Evolutionary conservation across 2,329 filamentous ascomycete species (phyloP).

Genomic region (Hawksworthiomyces lignivorus): DNA sequence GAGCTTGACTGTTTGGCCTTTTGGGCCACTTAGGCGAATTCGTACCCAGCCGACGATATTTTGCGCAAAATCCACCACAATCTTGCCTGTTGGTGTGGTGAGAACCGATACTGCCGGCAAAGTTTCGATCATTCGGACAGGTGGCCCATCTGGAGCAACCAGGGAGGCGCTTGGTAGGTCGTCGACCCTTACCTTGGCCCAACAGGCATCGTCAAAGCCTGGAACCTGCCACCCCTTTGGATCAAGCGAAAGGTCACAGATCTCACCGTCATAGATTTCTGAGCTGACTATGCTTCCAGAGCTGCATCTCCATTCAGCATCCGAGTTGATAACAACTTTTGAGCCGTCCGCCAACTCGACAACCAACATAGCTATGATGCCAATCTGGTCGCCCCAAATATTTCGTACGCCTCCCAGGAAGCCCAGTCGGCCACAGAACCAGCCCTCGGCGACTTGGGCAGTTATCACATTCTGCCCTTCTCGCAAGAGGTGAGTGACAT

Average conservation of each 20-base stretch:
- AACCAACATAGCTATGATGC: conserved; percentile 31
- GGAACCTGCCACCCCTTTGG: no score
- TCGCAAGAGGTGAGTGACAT: conserved; percentile 27
- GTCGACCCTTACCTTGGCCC: conserved; percentile 22
- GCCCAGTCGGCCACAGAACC: conserved; percentile 30
- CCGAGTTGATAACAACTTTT: conserved; percentile 14
- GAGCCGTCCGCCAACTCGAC: conserved; percentile 16
- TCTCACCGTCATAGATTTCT: conserved; percentile 46
- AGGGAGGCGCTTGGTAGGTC: no score
- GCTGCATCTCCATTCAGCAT: no score
- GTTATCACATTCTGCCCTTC: conserved; percentile 21
- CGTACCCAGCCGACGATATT: conserved; percentile 45
- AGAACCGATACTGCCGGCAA: conserved; percentile 25
- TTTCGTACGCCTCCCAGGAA: conserved; percentile 17
- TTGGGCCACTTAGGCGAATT: no score
- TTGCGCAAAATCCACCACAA: conserved; percentile 49
- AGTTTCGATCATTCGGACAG: conserved; percentile 21
- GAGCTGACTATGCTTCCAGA: no score
- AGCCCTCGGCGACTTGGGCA: conserved; percentile 36
- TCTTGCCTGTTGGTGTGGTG: conserved; percentile 32
- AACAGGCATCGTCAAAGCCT: conserved; percentile 16
- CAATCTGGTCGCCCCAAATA: conserved; percentile 32
- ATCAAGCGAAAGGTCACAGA: conserved; percentile 30
- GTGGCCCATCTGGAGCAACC: no score
- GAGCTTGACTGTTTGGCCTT: no score